Evolutionary conservation across 306 rosid species (phyloP).

Genomic region (Rosa rugosa): DNA sequence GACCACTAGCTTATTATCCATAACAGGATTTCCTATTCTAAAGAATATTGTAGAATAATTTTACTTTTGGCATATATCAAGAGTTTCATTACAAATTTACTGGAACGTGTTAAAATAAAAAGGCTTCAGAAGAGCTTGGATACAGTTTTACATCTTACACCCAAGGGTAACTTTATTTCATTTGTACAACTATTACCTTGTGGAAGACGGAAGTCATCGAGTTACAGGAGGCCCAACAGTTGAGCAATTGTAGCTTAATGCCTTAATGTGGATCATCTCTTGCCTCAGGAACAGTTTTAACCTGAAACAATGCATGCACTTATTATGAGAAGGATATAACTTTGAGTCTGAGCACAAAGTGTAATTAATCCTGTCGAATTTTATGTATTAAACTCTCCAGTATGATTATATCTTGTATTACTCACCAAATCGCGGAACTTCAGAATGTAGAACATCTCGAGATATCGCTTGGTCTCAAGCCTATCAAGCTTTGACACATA

Average conservation of each 20-base stretch:
- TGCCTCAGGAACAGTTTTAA: slow-evolving; percentile 62
- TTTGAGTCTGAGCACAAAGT: neutral
- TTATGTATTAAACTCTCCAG: neutral
- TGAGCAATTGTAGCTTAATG: slow-evolving; percentile 20
- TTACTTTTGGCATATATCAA: neutral
- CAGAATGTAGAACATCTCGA: slow-evolving; percentile 94
- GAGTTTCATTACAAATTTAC: slow-evolving; percentile 3
- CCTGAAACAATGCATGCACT: slow-evolving; percentile 44
- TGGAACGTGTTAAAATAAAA: neutral
- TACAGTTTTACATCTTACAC: neutral
- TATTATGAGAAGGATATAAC: neutral
- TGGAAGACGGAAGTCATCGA: slow-evolving; percentile 16
- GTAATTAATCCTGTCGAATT: neutral
- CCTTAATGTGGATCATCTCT: slow-evolving; percentile 50
- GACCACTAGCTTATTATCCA: neutral
- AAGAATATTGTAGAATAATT: neutral
- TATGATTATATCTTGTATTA: neutral
- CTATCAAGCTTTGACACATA: slow-evolving; percentile 87
- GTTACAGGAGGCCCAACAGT: neutral
- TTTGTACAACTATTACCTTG: slow-evolving; percentile 11
- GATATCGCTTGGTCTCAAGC: slow-evolving; percentile 80
- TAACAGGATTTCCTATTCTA: neutral
- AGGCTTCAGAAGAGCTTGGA: neutral
- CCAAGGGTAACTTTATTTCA: slow-evolving; percentile 10
- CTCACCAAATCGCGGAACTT: slow-evolving; percentile 95